phyloP scores from a whole-genome alignment of 192 early-diverging fungal genomes.

The Coemansia sp. region DNA sequence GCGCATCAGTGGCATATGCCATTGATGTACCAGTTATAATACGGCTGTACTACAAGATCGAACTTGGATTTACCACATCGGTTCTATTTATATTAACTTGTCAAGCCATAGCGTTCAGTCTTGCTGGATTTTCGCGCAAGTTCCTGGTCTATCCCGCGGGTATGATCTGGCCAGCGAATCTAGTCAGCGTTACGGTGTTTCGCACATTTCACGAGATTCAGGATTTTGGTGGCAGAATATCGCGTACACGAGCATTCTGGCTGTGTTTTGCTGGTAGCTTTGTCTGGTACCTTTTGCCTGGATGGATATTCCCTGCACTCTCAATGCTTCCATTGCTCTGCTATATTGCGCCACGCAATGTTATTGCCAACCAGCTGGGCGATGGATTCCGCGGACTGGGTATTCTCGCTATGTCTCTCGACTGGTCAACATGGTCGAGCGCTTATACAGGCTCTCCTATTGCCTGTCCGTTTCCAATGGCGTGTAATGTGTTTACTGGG shows the following conservation, averaged over 20 bases:
- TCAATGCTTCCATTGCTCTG: constrained; percentile 62
- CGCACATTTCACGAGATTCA: constrained; percentile 71
- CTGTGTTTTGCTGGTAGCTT: constrained; percentile 49
- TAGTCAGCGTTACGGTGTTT: constrained; percentile 77
- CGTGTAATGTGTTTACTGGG: constrained; percentile 69
- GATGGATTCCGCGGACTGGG: constrained; percentile 63
- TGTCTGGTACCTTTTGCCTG: constrained; percentile 62
- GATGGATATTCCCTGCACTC: constrained; percentile 66
- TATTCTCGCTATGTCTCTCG: constrained; percentile 66
- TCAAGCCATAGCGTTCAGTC: constrained; percentile 62
- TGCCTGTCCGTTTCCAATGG: constrained; percentile 64
- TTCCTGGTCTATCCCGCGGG: constrained; percentile 80
- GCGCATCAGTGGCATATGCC: constrained; percentile 64
- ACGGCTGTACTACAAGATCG: constrained; percentile 59
- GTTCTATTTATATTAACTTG: constrained; percentile 71
- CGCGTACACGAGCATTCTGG: constrained; percentile 57
- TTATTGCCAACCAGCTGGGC: constrained; percentile 53
- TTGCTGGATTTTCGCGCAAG: constrained; percentile 70
- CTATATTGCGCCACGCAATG: constrained; percentile 47
- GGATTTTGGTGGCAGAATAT: constrained; percentile 45
- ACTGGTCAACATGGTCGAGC: constrained; percentile 70
- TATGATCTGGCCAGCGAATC: constrained; percentile 85
- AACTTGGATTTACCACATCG: constrained; percentile 63
- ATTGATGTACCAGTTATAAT: constrained; percentile 70
- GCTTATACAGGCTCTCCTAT: constrained; percentile 62